Conservation (phyloP, 2,329 filamentous ascomycete species). For the Penicillium sp. region DNA sequence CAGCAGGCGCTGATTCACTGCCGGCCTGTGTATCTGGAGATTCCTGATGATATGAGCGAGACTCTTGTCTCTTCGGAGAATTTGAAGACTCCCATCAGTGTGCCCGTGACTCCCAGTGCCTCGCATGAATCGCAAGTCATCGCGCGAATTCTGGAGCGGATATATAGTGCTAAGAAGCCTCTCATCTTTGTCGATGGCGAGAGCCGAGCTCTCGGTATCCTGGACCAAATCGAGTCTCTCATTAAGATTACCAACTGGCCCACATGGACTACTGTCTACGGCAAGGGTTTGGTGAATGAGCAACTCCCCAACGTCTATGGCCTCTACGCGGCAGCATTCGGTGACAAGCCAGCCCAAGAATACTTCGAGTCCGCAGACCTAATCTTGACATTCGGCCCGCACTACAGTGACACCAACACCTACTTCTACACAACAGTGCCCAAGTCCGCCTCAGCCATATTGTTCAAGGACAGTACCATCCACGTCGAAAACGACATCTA, state of each 20-base stretch:
- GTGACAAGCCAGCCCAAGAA: constrained; percentile 39
- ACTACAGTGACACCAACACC: constrained; percentile 54
- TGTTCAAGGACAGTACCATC: constrained; percentile 77
- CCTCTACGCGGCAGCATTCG: constrained; percentile 55
- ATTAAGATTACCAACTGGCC: constrained; percentile 54
- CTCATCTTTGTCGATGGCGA: constrained; percentile 61
- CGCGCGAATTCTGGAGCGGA: constrained; percentile 46
- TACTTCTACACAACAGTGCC: constrained; percentile 82
- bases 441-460: constrained; percentile 76
- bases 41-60: constrained; percentile 61
- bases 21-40: constrained; percentile 61
- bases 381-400: constrained; percentile 44
- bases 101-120: constrained; percentile 24
- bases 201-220: constrained; percentile 51
- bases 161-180: constrained; percentile 55
- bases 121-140: constrained; percentile 33
- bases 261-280: constrained; percentile 56
- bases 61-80: constrained; percentile 30
- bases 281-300: constrained; percentile 60
- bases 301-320: constrained; percentile 56
- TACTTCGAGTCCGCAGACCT: constrained; percentile 50
- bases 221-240: constrained; percentile 52
- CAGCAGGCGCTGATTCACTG: constrained; percentile 59
- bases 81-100: constrained; percentile 26
- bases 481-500: constrained; percentile 80